Percentiles rank a stretch among this genome's conserved stretches.
Evolutionary conservation across 495 filamentous ascomycete genomes (phyloP).

Genomic region (Xylaria telfairii): DNA sequence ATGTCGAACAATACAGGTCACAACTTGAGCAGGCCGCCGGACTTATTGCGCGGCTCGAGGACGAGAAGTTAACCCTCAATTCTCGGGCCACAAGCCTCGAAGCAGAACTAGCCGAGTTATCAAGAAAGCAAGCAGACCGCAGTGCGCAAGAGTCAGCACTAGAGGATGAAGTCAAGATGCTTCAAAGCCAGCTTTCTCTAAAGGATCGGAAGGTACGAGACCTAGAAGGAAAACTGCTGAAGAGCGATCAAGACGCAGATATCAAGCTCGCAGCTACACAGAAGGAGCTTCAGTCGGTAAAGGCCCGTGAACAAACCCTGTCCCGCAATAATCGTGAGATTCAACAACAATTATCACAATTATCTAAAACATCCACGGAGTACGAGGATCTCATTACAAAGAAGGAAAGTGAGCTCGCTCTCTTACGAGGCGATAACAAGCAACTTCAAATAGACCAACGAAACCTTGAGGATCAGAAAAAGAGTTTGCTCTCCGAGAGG

Average conservation of each 20-base stretch:
- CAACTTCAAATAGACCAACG: constrained; percentile 79
- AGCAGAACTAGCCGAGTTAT: constrained; percentile 67
- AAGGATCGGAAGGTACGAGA: constrained; percentile 93
- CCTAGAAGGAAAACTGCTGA: constrained; percentile 81
- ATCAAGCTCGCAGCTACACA: constrained; percentile 80
- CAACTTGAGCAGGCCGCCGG: constrained; percentile 91
- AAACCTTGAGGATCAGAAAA: constrained; percentile 76
- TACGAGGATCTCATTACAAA: constrained; percentile 92
- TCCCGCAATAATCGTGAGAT: constrained; percentile 82
- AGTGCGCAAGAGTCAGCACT: constrained; percentile 75
- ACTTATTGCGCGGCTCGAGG: constrained; percentile 82
- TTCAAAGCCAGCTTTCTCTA: constrained; percentile 86
- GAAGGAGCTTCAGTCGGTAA: constrained; percentile 79
- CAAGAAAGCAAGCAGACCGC: constrained; percentile 69
- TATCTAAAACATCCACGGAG: constrained; percentile 89
- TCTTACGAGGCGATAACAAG: constrained; percentile 83
- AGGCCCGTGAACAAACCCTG: constrained; percentile 74
- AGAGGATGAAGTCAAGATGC: constrained; percentile 83
- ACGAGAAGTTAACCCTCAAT: constrained; percentile 78
- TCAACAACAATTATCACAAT: constrained; percentile 81
- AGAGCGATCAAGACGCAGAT: constrained; percentile 88
- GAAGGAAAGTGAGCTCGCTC: constrained; percentile 90
- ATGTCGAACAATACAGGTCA: constrained; percentile 75
- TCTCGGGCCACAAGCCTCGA: constrained; percentile 72
- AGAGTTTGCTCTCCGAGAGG: constrained; percentile 70